Evolutionary conservation across 306 rosid species (phyloP), one percentile per base, ranked within the genome.

Genomic region (Quercus aquifolioides): DNA sequence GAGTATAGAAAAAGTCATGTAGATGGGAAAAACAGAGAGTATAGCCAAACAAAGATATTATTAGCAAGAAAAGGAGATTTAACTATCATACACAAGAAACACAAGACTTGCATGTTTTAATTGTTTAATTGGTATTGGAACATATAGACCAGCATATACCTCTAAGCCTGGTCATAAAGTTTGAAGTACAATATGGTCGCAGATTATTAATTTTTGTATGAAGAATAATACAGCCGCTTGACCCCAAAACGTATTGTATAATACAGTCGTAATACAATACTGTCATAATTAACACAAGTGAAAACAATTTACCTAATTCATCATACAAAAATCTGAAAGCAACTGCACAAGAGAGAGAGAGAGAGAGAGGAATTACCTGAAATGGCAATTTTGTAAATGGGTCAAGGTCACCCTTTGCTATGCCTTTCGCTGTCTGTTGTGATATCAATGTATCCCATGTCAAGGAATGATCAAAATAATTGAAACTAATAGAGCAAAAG

Each of bases 391-490:
- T 90, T 80, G 96, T 91, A 85, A 92, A 83, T 77, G 99, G 99
- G 88, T 95, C 98, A 12, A 88, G 83, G 79, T 95, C 92, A 49
- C 98, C 98, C 84, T 87, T 93, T 69, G 98, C 99, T 79, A 95
- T 90, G 64, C 97, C 90, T 85, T 93, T 92, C 41, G 90, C 98
- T 80, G 86, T 87, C 81, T 87, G 71, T 87, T 83, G 88, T 19
- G 92, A 85, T 87, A 93, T 79, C 63, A 84, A 79, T 77, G 99
- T 94, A 83, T 83, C 31, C 60, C 71, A 65, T 41, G 92, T 89
- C 90, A 92, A 92, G 99, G 90, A 67, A 38, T 69, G 49, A 70
- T 79, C 71, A 60, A 81, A 62, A 56, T 70, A 30, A 55, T 38
- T 85, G 77, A 49, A 85, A 59, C 46, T 76, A 76, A 77, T 20